phyloP scores from a whole-genome alignment of 257 asterid genomes.

The Ophiorrhiza pumila region DNA sequence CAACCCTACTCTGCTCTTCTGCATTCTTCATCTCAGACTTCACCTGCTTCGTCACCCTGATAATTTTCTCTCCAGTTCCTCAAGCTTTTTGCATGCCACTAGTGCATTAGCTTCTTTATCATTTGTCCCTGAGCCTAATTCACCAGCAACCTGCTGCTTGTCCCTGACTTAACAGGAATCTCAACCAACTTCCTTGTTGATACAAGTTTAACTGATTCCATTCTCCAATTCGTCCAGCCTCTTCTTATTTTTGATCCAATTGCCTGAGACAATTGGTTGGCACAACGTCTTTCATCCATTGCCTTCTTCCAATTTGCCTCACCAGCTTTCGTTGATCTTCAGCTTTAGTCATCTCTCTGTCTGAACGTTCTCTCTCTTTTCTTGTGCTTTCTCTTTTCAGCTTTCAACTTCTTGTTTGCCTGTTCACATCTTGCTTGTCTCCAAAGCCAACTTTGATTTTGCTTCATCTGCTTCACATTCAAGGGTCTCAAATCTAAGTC shows the following conservation, averaged over 20 bases:
- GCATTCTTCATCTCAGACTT: slow-evolving; percentile 57
- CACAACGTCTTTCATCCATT: slow-evolving; percentile 51
- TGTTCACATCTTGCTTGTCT: slow-evolving; percentile 49
- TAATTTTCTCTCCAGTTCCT: slow-evolving; percentile 36
- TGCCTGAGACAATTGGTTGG: slow-evolving; percentile 48
- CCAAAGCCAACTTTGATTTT: slow-evolving; percentile 43
- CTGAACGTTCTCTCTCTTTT: slow-evolving; percentile 59
- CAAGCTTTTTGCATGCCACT: slow-evolving; percentile 35
- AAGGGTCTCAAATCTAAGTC: slow-evolving; percentile 41
- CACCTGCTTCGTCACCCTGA: slow-evolving; percentile 40
- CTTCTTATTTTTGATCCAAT: slow-evolving; percentile 47
- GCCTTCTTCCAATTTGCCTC: slow-evolving; percentile 54
- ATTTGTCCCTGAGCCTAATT: slow-evolving; percentile 20
- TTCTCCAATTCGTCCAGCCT: slow-evolving; percentile 47
- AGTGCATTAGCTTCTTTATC: slow-evolving; percentile 29
- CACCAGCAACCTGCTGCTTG: slow-evolving; percentile 18
- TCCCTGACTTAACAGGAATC: slow-evolving; percentile 24
- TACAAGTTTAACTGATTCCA: slow-evolving; percentile 27
- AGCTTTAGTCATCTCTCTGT: slow-evolving; percentile 42
- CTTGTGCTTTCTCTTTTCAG: slow-evolving; percentile 47
- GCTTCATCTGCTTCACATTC: slow-evolving; percentile 43
- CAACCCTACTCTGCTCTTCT: slow-evolving; percentile 50
- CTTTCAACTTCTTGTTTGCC: slow-evolving; percentile 45
- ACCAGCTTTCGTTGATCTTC: slow-evolving; percentile 42
- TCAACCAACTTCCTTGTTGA: slow-evolving; percentile 33